Conservation (phyloP, 2,329 filamentous ascomycete species). For the Cryphonectria radicalis region DNA sequence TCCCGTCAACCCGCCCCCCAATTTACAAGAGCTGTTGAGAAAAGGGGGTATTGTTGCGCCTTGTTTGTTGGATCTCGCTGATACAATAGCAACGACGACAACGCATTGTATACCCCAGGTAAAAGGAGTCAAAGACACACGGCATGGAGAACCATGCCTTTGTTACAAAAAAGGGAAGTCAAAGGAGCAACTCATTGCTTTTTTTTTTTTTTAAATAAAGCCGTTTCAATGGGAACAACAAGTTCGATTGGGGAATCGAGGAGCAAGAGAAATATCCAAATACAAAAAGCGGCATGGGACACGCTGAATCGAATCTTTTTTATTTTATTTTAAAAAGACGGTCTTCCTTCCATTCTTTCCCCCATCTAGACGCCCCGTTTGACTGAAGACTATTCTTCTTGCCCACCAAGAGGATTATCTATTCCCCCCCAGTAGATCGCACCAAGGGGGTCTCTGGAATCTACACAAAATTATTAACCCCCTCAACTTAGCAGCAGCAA, state of each 20-base stretch:
- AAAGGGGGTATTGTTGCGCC: not conserved
- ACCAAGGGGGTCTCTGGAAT: too few species aligned
- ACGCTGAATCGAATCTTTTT: not conserved
- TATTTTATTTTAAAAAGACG: not conserved
- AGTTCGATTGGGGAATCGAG: not conserved
- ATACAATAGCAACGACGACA: slow-evolving; percentile 1
- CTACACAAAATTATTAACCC: too few species aligned
- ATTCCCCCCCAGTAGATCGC: too few species aligned
- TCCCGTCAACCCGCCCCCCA: too few species aligned
- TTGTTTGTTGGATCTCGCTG: not conserved
- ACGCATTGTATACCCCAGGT: slow-evolving; percentile 9
- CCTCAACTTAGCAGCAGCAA: too few species aligned
- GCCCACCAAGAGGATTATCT: too few species aligned
- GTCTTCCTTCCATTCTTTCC: not conserved
- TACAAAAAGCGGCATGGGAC: not conserved
- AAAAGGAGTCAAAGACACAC: not conserved
- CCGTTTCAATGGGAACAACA: not conserved
- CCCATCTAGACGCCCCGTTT: not conserved
- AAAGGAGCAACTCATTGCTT: not conserved
- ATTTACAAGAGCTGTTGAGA: not conserved
- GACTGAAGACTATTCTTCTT: too few species aligned
- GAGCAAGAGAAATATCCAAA: not conserved
- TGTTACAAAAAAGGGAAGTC: not conserved
- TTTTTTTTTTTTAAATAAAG: not conserved
- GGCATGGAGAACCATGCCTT: slow-evolving; percentile 1